Evolutionary conservation across 306 rosid genomes (phyloP), one percentile per base, ranked within the genome.

Genomic region (Vicia faba): DNA sequence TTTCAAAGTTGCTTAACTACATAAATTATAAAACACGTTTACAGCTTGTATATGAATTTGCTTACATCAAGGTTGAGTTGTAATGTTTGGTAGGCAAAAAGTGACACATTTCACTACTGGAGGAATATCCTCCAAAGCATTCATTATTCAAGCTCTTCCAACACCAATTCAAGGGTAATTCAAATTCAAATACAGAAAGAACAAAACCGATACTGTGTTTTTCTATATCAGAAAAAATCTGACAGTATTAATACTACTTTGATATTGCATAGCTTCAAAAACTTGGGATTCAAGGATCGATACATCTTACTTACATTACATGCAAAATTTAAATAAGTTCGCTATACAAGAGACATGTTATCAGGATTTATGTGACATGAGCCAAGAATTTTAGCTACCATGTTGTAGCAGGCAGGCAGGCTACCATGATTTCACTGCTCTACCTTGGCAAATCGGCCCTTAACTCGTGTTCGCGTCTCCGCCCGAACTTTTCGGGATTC

Each of bases 401-500:
- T 39, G 28, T 46, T 68, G 61, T 36, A 66, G 36, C 61, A 70
- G 29, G 36, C 61, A 66, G 36, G 78, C 70, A n/a, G n/a, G 68
- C 80, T 71, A 81, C 85, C 85, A 44, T 65, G 69, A 50, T 46
- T 49, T 90, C 78, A 87, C 49, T 59, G 78, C 43, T 81, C 85
- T 29, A 79, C 75, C 80, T 88, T 91, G 8, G 93, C 97, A 71
- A 91, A 91, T 48, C 97, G 91, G 6, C 97, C 97, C 76, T 75
- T 91, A 8, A 91, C 76, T 77, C 97, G 79, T 12, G 66, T 76
- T 85, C 97, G 85, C 83, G 84, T 82, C 60, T 91, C 91, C 11
- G 97, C 97, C 19, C 97, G 84, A 73, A 75, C 91, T 83, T 91
- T 91, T 53, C 97, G 72, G 9, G 96, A 84, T 78, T 91, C 91